Percentiles rank a stretch among this genome's conserved stretches.
phyloP scores from a whole-genome alignment of 768 basidiomycete genomes.

The Lentinus brumalis region DNA sequence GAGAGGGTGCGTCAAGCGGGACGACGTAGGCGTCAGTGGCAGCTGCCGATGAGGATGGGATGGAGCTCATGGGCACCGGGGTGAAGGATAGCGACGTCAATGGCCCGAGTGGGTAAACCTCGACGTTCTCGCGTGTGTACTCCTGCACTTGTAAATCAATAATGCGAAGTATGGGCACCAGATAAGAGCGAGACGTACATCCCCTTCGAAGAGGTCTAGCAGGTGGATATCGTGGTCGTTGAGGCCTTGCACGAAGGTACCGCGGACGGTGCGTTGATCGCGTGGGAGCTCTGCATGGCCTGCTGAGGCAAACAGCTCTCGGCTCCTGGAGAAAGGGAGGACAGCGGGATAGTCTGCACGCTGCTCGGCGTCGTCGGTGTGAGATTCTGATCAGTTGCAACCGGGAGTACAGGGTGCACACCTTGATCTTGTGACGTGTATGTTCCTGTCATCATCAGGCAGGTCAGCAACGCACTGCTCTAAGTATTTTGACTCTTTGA shows the following conservation, averaged over 20 bases:
- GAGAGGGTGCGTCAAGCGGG: constrained; percentile 44
- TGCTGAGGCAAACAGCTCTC: constrained; percentile 42
- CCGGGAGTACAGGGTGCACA: constrained; percentile 27
- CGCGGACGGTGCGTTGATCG: constrained; percentile 74
- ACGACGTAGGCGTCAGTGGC: constrained; percentile 26
- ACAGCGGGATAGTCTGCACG: constrained; percentile 83
- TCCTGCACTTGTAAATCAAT: constrained; percentile 50
- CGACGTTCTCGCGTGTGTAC: constrained; percentile 60
- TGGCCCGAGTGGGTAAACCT: constrained; percentile 56
- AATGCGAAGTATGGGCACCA: neutral
- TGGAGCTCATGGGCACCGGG: constrained; percentile 31
- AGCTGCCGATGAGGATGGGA: constrained; percentile 28
- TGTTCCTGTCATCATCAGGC: constrained; percentile 51
- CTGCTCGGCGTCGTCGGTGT: constrained; percentile 35
- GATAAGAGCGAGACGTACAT: constrained; percentile 45
- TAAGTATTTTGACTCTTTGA: neutral
- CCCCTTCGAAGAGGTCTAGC: constrained; percentile 83
- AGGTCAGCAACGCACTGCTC: neutral
- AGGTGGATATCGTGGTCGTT: constrained; percentile 59
- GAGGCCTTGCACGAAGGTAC: constrained; percentile 77
- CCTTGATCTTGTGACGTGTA: constrained; percentile 81
- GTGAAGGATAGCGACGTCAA: constrained; percentile 32
- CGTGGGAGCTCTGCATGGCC: constrained; percentile 42
- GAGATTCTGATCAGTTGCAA: neutral
- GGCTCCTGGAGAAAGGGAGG: constrained; percentile 56